These are phyloP conservation scores for Selaginella tamariscina DNA, from an alignment of 75 land plant species.

Conservation along the genomic window DNA sequence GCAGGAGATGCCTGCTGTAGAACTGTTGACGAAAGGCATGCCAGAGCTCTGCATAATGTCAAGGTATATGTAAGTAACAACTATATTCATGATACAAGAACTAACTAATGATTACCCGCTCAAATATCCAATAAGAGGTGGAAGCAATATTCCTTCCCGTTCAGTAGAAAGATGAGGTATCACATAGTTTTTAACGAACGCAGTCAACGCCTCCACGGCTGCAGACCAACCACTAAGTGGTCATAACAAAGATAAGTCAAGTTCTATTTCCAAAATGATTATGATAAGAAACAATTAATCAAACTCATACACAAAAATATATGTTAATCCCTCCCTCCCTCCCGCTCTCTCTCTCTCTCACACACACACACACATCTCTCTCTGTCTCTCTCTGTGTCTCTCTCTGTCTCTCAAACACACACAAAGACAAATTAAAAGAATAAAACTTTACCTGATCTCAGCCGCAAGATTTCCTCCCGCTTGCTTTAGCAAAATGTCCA, in stretches of 20 bases:
- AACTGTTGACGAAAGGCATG: conserved; percentile 39
- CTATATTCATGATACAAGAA: not conserved
- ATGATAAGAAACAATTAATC: no score
- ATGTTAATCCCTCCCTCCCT: no score
- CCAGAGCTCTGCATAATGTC: conserved; percentile 78
- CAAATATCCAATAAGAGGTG: conserved; percentile 74
- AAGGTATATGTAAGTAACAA: not conserved
- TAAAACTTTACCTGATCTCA: conserved; percentile 44
- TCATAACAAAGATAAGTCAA: conserved; percentile 11
- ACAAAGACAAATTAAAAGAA: not conserved
- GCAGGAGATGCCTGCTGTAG: conserved; percentile 33
- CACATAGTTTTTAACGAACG: conserved; percentile 68
- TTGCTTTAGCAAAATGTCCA: conserved; percentile 27
- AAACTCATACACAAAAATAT: no score
- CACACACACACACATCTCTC: no score
- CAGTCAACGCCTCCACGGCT: conserved; percentile 79
- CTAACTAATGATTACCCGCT: conserved; percentile 36
- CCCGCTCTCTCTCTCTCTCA: no score
- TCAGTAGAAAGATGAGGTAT: conserved; percentile 28
- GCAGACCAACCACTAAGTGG: conserved; percentile 83
- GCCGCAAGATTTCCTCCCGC: conserved; percentile 37
- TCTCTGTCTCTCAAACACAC: no score
- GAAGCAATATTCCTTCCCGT: conserved; percentile 58
- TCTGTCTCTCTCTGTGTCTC: no score
- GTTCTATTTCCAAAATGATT: not conserved